Conservation (phyloP, 75 land plant species). For the Ceratopteris richardii region DNA sequence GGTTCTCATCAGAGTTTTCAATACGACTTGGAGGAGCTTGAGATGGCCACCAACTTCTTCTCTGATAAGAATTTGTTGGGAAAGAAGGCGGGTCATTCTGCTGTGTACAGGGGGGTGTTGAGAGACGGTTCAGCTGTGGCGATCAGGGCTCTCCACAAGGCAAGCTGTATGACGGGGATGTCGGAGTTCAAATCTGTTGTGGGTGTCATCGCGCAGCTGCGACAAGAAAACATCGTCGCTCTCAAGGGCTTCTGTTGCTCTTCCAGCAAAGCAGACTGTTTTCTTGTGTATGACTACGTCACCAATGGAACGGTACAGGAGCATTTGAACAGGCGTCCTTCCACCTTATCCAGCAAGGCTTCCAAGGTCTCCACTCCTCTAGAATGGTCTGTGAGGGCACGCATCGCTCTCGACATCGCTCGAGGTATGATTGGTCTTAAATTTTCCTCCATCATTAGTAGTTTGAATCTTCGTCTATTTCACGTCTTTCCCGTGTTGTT, state of each 20-base stretch:
- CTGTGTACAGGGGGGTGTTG: slow-evolving; percentile 61
- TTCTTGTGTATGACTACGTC: slow-evolving; percentile 60
- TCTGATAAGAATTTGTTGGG: slow-evolving; percentile 69
- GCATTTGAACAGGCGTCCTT: slow-evolving; percentile 32
- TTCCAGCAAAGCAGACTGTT: slow-evolving; percentile 71
- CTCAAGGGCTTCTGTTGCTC: slow-evolving; percentile 83
- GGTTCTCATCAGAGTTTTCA: slow-evolving; percentile 40
- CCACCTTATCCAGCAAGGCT: background rate
- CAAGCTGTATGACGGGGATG: slow-evolving; percentile 57
- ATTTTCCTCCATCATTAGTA: no score
- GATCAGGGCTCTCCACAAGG: slow-evolving; percentile 39
- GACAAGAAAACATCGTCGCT: slow-evolving; percentile 64
- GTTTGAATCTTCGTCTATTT: no score
- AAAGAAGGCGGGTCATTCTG: slow-evolving; percentile 43
- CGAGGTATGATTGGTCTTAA: slow-evolving; percentile 37
- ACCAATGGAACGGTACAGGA: slow-evolving; percentile 51
- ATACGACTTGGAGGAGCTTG: slow-evolving; percentile 75
- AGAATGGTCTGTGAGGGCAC: slow-evolving; percentile 64
- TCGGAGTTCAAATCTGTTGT: slow-evolving; percentile 59
- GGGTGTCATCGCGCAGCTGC: slow-evolving; percentile 40
- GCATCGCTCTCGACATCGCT: slow-evolving; percentile 62
- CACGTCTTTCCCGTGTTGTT: no score
- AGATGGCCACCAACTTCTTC: slow-evolving; percentile 82
- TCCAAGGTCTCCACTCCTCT: slow-evolving; percentile 47
- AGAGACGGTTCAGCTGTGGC: slow-evolving; percentile 70